Percentiles rank a stretch among this genome's conserved stretches.
Conservation (phyloP, 208 protist species). For the Leishmania martiniquensis region DNA sequence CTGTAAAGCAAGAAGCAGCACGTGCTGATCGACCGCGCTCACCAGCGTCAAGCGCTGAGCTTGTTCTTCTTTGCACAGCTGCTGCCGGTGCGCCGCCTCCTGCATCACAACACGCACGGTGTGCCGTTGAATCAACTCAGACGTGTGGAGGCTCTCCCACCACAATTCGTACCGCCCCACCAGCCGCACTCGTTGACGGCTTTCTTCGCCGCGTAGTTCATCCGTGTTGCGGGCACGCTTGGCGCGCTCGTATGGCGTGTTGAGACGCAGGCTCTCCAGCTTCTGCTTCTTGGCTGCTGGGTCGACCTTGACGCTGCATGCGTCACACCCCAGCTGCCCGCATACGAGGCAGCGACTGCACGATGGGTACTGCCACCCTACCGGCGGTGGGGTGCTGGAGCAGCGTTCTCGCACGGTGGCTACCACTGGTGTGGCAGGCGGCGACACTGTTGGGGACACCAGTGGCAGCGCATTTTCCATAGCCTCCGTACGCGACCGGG, state of each 20-base stretch:
- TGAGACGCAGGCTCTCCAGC: conserved; percentile 63
- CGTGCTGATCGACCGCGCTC: conserved; percentile 24
- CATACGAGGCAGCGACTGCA: conserved; percentile 74
- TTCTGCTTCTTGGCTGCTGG: conserved; percentile 49
- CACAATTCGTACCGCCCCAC: conserved; percentile 37
- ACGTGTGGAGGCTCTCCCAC: conserved; percentile 26
- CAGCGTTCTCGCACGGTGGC: conserved; percentile 23
- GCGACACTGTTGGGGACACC: conserved; percentile 28
- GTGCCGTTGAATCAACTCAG: conserved; percentile 28
- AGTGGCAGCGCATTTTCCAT: conserved; percentile 21
- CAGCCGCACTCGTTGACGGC: conserved; percentile 45
- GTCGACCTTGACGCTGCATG: conserved; percentile 47
- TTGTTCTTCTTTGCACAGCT: conserved; percentile 31
- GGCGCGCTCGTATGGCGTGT: conserved; percentile 77
- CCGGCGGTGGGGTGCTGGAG: conserved; percentile 16
- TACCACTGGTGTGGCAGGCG: conserved; percentile 23
- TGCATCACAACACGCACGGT: conserved; percentile 34
- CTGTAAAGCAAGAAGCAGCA: conserved; percentile 37
- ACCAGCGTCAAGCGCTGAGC: conserved; percentile 20
- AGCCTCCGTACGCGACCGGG: conserved; percentile 22
- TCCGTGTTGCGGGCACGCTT: conserved; percentile 62
- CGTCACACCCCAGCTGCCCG: conserved; percentile 58
- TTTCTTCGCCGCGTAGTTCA: conserved; percentile 55
- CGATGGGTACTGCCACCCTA: conserved; percentile 72
- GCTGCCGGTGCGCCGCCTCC: conserved; percentile 30